Percentiles rank a stretch among this genome's conserved stretches.
phyloP scores from a whole-genome alignment of 768 basidiomycete species.

The Lyophyllum atratum region DNA sequence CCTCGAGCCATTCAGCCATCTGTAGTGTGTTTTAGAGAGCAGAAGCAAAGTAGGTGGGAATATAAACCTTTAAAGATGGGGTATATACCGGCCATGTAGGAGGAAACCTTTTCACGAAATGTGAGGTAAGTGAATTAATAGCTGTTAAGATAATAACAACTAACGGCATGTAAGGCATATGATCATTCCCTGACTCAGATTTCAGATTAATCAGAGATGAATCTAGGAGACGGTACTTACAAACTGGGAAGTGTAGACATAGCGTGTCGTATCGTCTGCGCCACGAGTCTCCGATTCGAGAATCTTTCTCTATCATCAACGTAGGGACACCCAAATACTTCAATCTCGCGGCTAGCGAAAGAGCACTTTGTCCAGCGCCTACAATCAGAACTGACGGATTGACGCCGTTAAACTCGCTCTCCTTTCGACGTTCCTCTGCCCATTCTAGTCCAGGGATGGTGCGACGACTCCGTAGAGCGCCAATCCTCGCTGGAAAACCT shows the following conservation, averaged over 20 bases:
- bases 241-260: slow-evolving; percentile 61
- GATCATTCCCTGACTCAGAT: too few relatives aligned
- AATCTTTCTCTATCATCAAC: slow-evolving; percentile 61
- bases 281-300: slow-evolving; percentile 64
- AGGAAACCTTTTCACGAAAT: slow-evolving; percentile 44
- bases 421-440: slow-evolving; percentile 33
- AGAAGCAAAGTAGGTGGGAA: neutral
- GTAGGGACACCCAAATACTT: slow-evolving; percentile 47
- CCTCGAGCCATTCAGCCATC: slow-evolving; percentile 14
- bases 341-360: slow-evolving; percentile 60
- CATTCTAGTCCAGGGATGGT: slow-evolving; percentile 33
- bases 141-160: too few relatives aligned
- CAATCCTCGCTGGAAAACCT: neutral
- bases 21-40: neutral
- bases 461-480: slow-evolving; percentile 40
- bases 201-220: neutral
- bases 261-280: slow-evolving; percentile 64
- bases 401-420: slow-evolving; percentile 42
- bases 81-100: slow-evolving; percentile 58
- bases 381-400: slow-evolving; percentile 51
- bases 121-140: slow-evolving; percentile 9
- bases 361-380: slow-evolving; percentile 67
- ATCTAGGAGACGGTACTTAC: slow-evolving; percentile 36
- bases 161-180: too few relatives aligned
- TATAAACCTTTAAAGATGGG: slow-evolving; percentile 48